A percentile compares a stretch with the other conserved stretches of the same genome.
These are phyloP conservation scores for Scutellaria galericulata DNA, from an alignment of 257 asterid species.

Conservation along the genomic window DNA sequence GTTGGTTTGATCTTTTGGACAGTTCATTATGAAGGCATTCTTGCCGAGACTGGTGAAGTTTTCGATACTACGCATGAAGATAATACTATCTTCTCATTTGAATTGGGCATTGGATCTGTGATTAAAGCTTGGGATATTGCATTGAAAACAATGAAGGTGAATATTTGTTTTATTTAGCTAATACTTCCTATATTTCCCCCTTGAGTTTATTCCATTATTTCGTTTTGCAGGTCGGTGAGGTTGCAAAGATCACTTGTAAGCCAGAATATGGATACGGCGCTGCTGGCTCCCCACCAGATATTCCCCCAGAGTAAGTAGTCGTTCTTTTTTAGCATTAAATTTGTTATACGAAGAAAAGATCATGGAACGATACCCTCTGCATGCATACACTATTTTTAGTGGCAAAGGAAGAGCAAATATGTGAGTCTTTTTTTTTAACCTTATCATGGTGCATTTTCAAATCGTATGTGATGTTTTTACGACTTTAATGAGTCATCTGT, in stretches of 20 bases:
- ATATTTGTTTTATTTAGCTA: constrained; percentile 19
- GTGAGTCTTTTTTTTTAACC: too few species aligned
- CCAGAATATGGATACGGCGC: constrained; percentile 97
- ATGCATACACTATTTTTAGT: not conserved
- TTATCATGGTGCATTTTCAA: too few species aligned
- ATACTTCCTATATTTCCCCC: not conserved
- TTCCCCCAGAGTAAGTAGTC: constrained; percentile 76
- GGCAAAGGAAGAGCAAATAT: not conserved
- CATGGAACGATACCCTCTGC: not conserved
- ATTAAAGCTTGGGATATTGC: constrained; percentile 96
- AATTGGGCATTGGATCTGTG: constrained; percentile 83
- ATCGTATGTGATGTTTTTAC: too few species aligned
- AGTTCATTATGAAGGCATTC: constrained; percentile 95
- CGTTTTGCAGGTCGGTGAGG: constrained; percentile 81
- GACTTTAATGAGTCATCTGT: too few species aligned
- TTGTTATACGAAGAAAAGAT: constrained; percentile 11
- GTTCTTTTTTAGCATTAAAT: constrained; percentile 12
- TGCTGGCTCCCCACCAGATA: constrained; percentile 95
- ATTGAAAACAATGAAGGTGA: constrained; percentile 90
- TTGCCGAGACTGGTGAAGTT: constrained; percentile 89
- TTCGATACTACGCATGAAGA: constrained; percentile 96
- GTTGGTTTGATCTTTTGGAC: constrained; percentile 33
- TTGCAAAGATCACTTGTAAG: constrained; percentile 87
- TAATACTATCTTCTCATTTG: constrained; percentile 86
- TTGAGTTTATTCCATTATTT: constrained; percentile 23